phyloP scores from a whole-genome alignment of 2,329 filamentous ascomycete species.

The Arthrobotrys sphaeroides region DNA sequence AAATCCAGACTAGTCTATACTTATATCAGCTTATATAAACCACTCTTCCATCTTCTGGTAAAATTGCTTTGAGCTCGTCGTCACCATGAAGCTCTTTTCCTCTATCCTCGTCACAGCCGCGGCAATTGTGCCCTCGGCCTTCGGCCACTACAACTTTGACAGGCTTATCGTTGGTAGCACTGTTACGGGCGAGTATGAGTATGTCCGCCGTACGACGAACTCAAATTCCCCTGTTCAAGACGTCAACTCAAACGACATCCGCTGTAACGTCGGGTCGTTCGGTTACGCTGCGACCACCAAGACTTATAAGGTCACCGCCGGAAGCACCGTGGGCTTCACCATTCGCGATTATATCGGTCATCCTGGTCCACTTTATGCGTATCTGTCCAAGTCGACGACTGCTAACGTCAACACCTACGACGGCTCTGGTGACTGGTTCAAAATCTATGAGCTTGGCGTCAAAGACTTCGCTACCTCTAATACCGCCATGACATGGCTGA shows the following conservation, averaged over 20 bases:
- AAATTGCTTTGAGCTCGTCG: no score
- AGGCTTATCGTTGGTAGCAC: constrained; percentile 63
- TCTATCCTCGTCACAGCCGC: constrained; percentile 38
- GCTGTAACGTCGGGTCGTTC: constrained; percentile 63
- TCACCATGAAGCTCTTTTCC: constrained; percentile 46
- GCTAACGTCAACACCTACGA: constrained; percentile 57
- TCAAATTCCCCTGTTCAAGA: constrained; percentile 62
- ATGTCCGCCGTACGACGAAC: constrained; percentile 63
- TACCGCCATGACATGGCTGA: constrained; percentile 48
- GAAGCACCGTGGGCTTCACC: constrained; percentile 58
- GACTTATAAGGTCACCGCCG: constrained; percentile 61
- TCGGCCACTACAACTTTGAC: constrained; percentile 58
- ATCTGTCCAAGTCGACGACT: constrained; percentile 61
- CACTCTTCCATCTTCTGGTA: no score
- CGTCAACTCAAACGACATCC: constrained; percentile 60
- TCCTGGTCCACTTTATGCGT: constrained; percentile 63
- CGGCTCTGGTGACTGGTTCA: constrained; percentile 61
- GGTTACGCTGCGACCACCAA: constrained; percentile 60
- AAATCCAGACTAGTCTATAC: no score
- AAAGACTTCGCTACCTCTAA: constrained; percentile 41
- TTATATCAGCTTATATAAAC: no score
- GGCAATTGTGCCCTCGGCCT: constrained; percentile 30
- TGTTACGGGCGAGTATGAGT: constrained; percentile 63
- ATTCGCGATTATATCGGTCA: constrained; percentile 60
- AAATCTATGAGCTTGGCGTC: constrained; percentile 60